Evolutionary conservation across 2,329 filamentous ascomycete genomes (phyloP), one percentile per base, ranked within the genome.

Genomic region (Thelonectria rubi): DNA sequence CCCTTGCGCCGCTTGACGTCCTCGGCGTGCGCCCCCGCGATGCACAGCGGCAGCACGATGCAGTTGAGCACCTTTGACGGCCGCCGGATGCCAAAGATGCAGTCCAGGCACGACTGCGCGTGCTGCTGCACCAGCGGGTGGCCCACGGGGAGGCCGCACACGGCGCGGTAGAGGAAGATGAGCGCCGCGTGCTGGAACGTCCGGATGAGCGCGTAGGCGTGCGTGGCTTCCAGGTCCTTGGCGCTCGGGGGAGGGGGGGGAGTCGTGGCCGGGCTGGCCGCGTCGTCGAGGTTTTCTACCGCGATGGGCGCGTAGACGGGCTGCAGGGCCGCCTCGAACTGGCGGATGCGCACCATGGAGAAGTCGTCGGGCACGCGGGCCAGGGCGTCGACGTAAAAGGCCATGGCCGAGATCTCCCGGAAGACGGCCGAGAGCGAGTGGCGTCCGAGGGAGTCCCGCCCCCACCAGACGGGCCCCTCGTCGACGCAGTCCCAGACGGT

Each of bases 401-500:
- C 71, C 63, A 76, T 72, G 17, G 52, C 61, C 0, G 72, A 69
- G 15, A 75, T 72, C n/a, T 75, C 65, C 5, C 74, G 68, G 1
- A 78, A 76, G 5, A 78, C 74, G 0, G 71, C 68, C 0, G 76
- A 76, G 0, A 79, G 57, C 0, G 76, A 76, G 42, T 73, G 74
- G 10, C 75, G 72, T 0, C 74, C 72, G 9, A 75, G 64, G 0
- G 74, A 76, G 45, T 78, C 75, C 42, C 67, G 71, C 7, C 75
- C 78, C 79, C 79, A 81, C 79, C 79, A 81, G 1, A 78, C 74
- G 10, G 78, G 74, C 0, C 75, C 75, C 20, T 74, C 68, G 4
- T 79, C 77, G 39, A 81, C 77, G 3, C 72, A 70, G 30, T 74
- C 68, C 79, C 79, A 81, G 2, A 75, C 73, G 0, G 68, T 64